These are phyloP conservation scores for Diplotaxis tenuifolia DNA, from an alignment of 345 rosid genomes.

Conservation along the genomic window DNA sequence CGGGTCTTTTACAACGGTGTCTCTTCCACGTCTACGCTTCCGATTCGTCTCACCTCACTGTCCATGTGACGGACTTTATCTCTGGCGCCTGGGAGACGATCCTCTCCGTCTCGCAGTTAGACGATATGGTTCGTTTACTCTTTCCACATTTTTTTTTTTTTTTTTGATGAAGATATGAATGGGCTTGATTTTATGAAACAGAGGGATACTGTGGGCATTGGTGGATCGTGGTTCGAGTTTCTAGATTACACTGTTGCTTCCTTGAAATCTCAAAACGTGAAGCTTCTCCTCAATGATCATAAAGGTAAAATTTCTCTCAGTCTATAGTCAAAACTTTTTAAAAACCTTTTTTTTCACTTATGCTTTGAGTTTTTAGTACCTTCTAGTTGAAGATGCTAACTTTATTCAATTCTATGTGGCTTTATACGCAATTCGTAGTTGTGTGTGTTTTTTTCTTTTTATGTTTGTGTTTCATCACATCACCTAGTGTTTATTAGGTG, in stretches of 20 bases:
- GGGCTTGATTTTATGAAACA: constrained; percentile 38
- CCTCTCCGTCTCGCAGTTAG: constrained; percentile 67
- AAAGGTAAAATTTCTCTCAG: constrained; percentile 35
- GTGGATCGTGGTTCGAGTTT: constrained; percentile 87
- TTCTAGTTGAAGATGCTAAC: not conserved
- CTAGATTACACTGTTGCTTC: constrained; percentile 66
- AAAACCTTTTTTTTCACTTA: not conserved
- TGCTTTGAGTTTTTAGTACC: not conserved
- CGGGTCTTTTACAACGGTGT: constrained; percentile 48
- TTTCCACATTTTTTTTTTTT: not conserved
- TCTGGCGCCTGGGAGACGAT: constrained; percentile 57
- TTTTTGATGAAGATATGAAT: not conserved
- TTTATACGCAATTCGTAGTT: too few species aligned
- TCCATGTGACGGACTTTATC: constrained; percentile 66
- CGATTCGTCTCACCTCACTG: constrained; percentile 51
- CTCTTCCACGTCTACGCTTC: constrained; percentile 67
- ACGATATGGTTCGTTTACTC: constrained; percentile 59
- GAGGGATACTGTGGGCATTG: constrained; percentile 81
- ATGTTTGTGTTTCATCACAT: not conserved
- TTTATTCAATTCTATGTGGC: not conserved
- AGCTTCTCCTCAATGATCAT: constrained; percentile 56
- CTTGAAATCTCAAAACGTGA: constrained; percentile 63
- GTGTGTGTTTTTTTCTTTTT: too few species aligned
- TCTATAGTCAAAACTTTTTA: not conserved
- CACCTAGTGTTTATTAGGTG: constrained; percentile 39